A percentile compares a stretch with the other conserved stretches of the same genome.
These are phyloP conservation scores for Comarum palustre DNA, from an alignment of 306 rosid genomes.

Conservation along the genomic window DNA sequence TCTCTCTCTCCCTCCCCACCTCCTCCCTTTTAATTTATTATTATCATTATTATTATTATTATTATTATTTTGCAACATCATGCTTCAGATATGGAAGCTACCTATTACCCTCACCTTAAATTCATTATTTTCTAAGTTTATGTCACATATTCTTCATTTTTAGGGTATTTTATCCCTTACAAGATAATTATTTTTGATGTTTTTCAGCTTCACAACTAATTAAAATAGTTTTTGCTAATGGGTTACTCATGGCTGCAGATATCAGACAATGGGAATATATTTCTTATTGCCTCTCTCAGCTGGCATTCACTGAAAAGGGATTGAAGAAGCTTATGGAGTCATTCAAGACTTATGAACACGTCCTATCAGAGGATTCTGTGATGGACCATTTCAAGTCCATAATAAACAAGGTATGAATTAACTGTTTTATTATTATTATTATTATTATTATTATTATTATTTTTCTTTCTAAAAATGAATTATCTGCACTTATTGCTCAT, in stretches of 20 bases:
- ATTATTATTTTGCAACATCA: background rate
- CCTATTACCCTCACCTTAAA: background rate
- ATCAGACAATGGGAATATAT: slow-evolving; percentile 74
- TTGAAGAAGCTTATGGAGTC: slow-evolving; percentile 79
- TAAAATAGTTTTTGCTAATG: slow-evolving; percentile 1
- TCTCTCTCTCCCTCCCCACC: too few species aligned
- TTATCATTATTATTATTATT: too few species aligned
- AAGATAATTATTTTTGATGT: background rate
- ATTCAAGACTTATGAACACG: slow-evolving; percentile 80
- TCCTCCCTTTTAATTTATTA: background rate
- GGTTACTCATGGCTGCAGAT: slow-evolving; percentile 43
- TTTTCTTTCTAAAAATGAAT: background rate
- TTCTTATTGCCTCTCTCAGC: slow-evolving; percentile 94
- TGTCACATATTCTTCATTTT: background rate
- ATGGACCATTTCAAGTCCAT: slow-evolving; percentile 74
- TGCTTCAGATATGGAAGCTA: background rate
- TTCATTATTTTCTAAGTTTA: background rate
- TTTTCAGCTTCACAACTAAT: slow-evolving; percentile 14
- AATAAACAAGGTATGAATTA: slow-evolving; percentile 71
- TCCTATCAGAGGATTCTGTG: slow-evolving; percentile 75
- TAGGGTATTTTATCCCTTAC: background rate
- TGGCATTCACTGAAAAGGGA: slow-evolving; percentile 89
- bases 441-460: too few species aligned
- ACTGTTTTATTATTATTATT: too few species aligned
- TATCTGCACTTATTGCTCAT: slow-evolving; percentile 20